phyloP scores from a whole-genome alignment of 1,284 basidiomycete species.

The Termitomyces sp. region DNA sequence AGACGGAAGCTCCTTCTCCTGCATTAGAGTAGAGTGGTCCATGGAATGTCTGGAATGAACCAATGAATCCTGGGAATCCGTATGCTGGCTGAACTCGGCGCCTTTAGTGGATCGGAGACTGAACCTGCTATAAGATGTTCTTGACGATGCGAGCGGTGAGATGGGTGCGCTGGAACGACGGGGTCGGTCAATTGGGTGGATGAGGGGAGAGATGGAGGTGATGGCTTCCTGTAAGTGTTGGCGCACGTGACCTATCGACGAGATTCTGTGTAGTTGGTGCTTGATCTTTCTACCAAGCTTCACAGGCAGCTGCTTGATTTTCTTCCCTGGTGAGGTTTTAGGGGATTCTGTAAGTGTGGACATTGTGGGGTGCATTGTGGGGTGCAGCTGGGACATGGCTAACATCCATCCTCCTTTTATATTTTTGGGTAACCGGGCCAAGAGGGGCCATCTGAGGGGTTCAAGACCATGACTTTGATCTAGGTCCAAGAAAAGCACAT shows the following conservation, averaged over 20 bases:
- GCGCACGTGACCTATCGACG: constrained; percentile 12
- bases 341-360: constrained; percentile 1
- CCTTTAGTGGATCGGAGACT: constrained; percentile 12
- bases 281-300: constrained; percentile 20
- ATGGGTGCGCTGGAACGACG: constrained; percentile 9
- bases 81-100: neutral
- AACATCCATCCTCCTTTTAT: constrained; percentile 12
- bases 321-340: constrained; percentile 13
- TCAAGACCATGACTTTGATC: neutral
- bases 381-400: neutral
- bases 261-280: constrained; percentile 13
- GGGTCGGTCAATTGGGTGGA: constrained; percentile 4
- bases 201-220: constrained; percentile 17
- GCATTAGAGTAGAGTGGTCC: neutral
- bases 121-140: constrained; percentile 12
- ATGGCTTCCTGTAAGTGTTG: constrained; percentile 12
- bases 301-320: constrained; percentile 15
- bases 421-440: constrained; percentile 5
- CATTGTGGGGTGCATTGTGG: constrained; percentile 12
- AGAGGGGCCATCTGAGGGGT: neutral
- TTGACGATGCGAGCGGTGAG: constrained; percentile 17
- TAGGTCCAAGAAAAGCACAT: constrained; percentile 1
- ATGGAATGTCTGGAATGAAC: constrained; percentile 4
- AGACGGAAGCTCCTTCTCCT: neutral
- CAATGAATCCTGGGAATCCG: constrained; percentile 12